Evolutionary conservation across 305 asterid species (phyloP), one percentile per base, ranked within the genome.

Genomic region (Fraxinus latifolia): DNA sequence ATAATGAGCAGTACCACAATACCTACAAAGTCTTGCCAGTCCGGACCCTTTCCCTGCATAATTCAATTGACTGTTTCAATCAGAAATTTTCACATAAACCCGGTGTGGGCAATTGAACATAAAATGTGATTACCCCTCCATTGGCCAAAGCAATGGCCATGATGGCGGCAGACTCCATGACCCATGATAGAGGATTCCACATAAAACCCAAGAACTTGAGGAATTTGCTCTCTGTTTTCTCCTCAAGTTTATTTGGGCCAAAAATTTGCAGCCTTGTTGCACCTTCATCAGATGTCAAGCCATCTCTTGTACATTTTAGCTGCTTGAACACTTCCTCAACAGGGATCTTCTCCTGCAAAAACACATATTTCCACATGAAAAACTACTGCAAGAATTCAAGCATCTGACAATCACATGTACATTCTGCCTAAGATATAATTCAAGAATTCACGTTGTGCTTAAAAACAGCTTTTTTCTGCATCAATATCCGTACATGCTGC

Each of bases 141-240:
- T 92, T 90, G 72, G 96, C 96, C 87, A 92, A 88, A 79, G 42
- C 97, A 89, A 94, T 94, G 76, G 98, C 96, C 95, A 94, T 94
- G 77, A 92, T 77, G 34, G 98, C 98, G 31, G 97, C 98, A 85
- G 14, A 36, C 71, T 94, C 98, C 98, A 94, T 94, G 42, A 94
- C 98, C 97, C 96, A 92, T 9, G 97, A 91, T 0, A 92, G 94
- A 82, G 96, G 98, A 85, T 92, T 94, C 98, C 97, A 94, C 98
- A 92, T 94, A 71, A 94, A 94, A 4, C 98, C 97, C 86, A 94
- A 88, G 85, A 94, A 93, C 83, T 89, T 39, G 67, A 93, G 91
- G 31, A 93, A 0, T 79, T 91, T 92, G 91, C 90, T 87, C 47
- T 93, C 98, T 83, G 80, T 91, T 83, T 91, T 90, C 97, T 93